Evolutionary conservation across 2,329 filamentous ascomycete genomes (phyloP).

Genomic region (Arthroderma sp.): DNA sequence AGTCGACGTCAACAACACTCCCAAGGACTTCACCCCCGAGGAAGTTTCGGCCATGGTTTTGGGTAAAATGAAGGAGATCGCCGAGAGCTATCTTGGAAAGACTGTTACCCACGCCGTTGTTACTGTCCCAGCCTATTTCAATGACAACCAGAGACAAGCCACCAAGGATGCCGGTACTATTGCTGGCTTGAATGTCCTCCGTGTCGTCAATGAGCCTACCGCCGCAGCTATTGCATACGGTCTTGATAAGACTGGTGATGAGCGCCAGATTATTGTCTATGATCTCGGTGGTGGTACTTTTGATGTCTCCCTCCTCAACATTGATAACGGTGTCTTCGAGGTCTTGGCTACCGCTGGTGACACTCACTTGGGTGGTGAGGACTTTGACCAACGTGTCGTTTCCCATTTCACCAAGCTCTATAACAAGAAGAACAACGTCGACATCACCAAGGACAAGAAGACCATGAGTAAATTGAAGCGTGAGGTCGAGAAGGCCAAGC

Average conservation of each 20-base stretch:
- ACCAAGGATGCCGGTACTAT: slow-evolving; percentile 92
- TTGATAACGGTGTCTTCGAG: slow-evolving; percentile 87
- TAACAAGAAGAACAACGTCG: slow-evolving; percentile 95
- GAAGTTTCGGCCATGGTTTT: slow-evolving; percentile 55
- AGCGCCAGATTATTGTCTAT: slow-evolving; percentile 84
- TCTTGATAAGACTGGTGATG: slow-evolving; percentile 70
- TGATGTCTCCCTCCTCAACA: slow-evolving; percentile 84
- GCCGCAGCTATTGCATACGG: slow-evolving; percentile 92
- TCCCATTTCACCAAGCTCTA: slow-evolving; percentile 92
- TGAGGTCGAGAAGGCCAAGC: slow-evolving; percentile 98
- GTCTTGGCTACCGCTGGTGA: slow-evolving; percentile 91
- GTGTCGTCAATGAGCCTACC: slow-evolving; percentile 93
- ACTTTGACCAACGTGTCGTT: slow-evolving; percentile 97
- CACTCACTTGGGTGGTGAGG: slow-evolving; percentile 94
- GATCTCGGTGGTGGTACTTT: slow-evolving; percentile 91
- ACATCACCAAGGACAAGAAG: slow-evolving; percentile 89
- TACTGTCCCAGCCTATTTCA: slow-evolving; percentile 95
- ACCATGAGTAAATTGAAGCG: slow-evolving; percentile 99
- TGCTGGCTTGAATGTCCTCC: slow-evolving; percentile 85
- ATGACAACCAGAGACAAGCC: slow-evolving; percentile 92
- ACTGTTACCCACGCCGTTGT: slow-evolving; percentile 57
- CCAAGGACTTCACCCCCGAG: slow-evolving; percentile 53
- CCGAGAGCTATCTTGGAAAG: slow-evolving; percentile 49
- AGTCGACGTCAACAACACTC: slow-evolving; percentile 45
- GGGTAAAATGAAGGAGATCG: slow-evolving; percentile 55